Evolutionary conservation across 495 filamentous ascomycete genomes (phyloP).

Genomic region (Lentithecium fluviatile): DNA sequence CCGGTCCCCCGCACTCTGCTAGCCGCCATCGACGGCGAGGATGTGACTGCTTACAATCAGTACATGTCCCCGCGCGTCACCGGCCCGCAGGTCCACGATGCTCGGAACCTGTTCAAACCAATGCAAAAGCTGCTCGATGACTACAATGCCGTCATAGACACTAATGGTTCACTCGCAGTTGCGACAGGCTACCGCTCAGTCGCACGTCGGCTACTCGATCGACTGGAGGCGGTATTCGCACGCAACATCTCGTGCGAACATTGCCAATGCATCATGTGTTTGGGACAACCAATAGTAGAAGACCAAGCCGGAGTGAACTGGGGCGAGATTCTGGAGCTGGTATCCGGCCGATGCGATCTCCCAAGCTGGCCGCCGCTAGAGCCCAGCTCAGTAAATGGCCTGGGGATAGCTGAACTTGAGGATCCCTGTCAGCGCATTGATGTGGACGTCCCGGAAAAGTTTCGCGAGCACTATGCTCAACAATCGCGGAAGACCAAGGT

Average conservation of each 20-base stretch:
- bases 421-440: slow-evolving; percentile 80
- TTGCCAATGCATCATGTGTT: slow-evolving; percentile 78
- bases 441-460: slow-evolving; percentile 88
- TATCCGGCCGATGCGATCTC: slow-evolving; percentile 80
- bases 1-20: slow-evolving; percentile 68
- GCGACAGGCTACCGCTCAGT: slow-evolving; percentile 94
- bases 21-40: slow-evolving; percentile 40
- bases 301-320: slow-evolving; percentile 74
- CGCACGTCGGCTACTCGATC: slow-evolving; percentile 87
- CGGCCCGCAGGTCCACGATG: slow-evolving; percentile 42
- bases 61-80: slow-evolving; percentile 46
- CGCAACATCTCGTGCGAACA: slow-evolving; percentile 81
- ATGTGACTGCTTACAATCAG: slow-evolving; percentile 43
- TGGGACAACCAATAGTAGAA: slow-evolving; percentile 40
- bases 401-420: slow-evolving; percentile 53
- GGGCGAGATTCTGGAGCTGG: slow-evolving; percentile 93
- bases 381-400: slow-evolving; percentile 46
- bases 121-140: slow-evolving; percentile 79
- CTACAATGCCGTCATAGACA: slow-evolving; percentile 74
- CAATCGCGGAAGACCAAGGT: slow-evolving; percentile 84
- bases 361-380: slow-evolving; percentile 82
- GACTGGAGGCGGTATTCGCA: slow-evolving; percentile 88
- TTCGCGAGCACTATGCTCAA: slow-evolving; percentile 79
- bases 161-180: slow-evolving; percentile 87
- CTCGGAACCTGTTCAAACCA: slow-evolving; percentile 71